Conservation (phyloP, 176 grass and related monocot species). For the Tillandsia fasciculata region DNA sequence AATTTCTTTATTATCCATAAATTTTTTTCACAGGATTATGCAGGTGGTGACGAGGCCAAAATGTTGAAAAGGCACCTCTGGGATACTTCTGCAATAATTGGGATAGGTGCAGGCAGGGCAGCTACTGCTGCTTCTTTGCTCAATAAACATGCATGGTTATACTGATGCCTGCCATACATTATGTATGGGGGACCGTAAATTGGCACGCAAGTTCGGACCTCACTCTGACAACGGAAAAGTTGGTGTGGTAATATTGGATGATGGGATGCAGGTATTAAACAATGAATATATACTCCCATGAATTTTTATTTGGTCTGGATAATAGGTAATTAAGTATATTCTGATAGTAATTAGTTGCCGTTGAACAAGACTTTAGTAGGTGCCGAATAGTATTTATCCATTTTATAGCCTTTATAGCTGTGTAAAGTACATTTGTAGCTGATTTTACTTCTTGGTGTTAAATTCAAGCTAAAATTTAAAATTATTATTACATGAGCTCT, state of each 20-base stretch:
- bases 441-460: no score
- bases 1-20: neutral
- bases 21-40: slow-evolving; percentile 45
- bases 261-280: slow-evolving; percentile 73
- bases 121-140: slow-evolving; percentile 44
- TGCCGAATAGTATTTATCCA: no score
- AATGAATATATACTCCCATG: no score
- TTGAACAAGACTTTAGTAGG: no score
- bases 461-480: no score
- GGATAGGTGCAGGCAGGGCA: slow-evolving; percentile 51
- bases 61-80: slow-evolving; percentile 60
- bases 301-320: no score
- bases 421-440: no score
- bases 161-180: slow-evolving; percentile 13
- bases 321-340: no score
- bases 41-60: slow-evolving; percentile 57
- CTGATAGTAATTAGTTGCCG: no score
- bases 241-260: slow-evolving; percentile 66
- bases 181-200: neutral
- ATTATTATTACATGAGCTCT: no score
- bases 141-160: slow-evolving; percentile 44
- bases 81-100: slow-evolving; percentile 45
- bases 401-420: no score
- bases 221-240: slow-evolving; percentile 28
- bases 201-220: slow-evolving; percentile 5